These are phyloP conservation scores for Jatropha curcas DNA, from an alignment of 345 rosid genomes.

Conservation along the genomic window DNA sequence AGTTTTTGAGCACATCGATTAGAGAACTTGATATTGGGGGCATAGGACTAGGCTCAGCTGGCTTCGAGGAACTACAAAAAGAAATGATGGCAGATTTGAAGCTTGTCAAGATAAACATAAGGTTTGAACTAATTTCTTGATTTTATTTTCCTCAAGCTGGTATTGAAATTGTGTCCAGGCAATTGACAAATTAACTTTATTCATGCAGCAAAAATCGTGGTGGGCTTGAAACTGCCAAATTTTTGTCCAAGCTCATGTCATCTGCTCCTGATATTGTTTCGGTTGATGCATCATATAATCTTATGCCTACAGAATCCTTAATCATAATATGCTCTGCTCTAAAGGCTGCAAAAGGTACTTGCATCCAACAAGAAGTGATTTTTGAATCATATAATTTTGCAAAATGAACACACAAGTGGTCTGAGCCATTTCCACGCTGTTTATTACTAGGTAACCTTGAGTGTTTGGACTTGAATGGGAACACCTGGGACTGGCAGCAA, in stretches of 20 bases:
- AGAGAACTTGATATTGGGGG: conserved; percentile 65
- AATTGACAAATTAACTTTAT: conserved; percentile 18
- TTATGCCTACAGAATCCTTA: conserved; percentile 76
- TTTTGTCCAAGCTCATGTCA: conserved; percentile 65
- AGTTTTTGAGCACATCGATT: conserved; percentile 41
- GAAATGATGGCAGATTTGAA: conserved; percentile 37
- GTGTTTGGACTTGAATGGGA: conserved; percentile 79
- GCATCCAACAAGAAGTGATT: neutral
- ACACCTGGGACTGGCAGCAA: conserved; percentile 44
- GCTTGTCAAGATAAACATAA: conserved; percentile 65
- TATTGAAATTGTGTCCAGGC: neutral
- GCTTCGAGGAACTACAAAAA: conserved; percentile 59
- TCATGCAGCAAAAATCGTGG: conserved; percentile 84
- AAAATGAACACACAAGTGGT: neutral
- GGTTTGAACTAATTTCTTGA: conserved; percentile 43
- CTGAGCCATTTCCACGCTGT: neutral
- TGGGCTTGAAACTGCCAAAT: conserved; percentile 66
- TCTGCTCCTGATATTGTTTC: conserved; percentile 58
- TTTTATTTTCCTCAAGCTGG: conserved; percentile 7
- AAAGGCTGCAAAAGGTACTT: conserved; percentile 54
- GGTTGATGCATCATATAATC: conserved; percentile 67
- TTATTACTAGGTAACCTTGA: conserved; percentile 52
- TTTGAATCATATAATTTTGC: neutral
- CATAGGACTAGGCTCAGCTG: conserved; percentile 72
- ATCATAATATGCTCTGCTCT: conserved; percentile 55